Evolutionary conservation across 176 grass and related monocot species (phyloP).

Genomic region (Phoenix dactylifera): DNA sequence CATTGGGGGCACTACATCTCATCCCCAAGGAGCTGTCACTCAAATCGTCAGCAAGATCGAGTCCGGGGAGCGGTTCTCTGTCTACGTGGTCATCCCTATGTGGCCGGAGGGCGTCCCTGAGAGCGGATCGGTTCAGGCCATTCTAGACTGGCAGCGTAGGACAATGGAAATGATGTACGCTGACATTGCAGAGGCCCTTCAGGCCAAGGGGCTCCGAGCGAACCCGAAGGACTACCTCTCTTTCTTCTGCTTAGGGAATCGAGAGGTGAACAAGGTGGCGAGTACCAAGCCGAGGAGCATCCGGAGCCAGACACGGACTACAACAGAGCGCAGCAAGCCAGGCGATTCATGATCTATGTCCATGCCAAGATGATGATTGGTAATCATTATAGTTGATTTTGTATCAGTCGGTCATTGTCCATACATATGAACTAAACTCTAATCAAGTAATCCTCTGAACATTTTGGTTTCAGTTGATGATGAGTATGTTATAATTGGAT

Average conservation of each 20-base stretch:
- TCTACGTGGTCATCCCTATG: constrained; percentile 60
- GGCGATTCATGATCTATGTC: constrained; percentile 77
- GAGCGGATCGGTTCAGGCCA: constrained; percentile 55
- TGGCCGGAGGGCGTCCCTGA: constrained; percentile 66
- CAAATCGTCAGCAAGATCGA: constrained; percentile 55
- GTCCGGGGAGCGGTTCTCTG: constrained; percentile 38
- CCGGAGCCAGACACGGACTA: constrained; percentile 36
- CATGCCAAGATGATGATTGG: constrained; percentile 71
- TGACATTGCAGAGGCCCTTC: constrained; percentile 31
- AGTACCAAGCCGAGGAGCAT: constrained; percentile 29
- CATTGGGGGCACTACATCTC: constrained; percentile 50
- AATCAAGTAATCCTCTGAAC: neutral
- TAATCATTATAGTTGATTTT: neutral
- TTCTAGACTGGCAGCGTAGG: constrained; percentile 57
- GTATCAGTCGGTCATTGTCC: too few relatives aligned
- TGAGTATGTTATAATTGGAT: constrained; percentile 73
- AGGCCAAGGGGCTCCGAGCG: constrained; percentile 21
- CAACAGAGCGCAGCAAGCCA: constrained; percentile 27
- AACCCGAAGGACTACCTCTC: constrained; percentile 49
- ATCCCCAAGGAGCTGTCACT: constrained; percentile 55
- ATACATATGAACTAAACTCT: too few relatives aligned
- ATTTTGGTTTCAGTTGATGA: constrained; percentile 35
- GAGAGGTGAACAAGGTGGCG: constrained; percentile 22
- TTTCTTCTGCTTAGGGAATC: constrained; percentile 64
- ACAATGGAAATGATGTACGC: constrained; percentile 81